Percentiles rank a stretch among this genome's conserved stretches.
These are phyloP conservation scores for Quercus cerris DNA, from an alignment of 306 rosid genomes.

Conservation along the genomic window DNA sequence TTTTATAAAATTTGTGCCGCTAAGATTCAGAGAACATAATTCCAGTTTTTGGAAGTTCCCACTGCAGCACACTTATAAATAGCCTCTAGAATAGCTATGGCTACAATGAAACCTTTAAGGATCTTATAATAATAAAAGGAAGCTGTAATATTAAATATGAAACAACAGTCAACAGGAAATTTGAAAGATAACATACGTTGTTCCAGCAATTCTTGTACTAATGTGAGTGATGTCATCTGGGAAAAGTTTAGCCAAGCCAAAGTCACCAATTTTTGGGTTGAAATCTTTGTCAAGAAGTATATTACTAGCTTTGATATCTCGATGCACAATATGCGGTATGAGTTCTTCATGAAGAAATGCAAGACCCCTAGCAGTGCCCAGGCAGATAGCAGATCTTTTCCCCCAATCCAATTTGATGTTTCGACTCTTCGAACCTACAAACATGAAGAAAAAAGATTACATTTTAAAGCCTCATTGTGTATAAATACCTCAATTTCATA, in stretches of 20 bases:
- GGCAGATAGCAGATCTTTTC: slow-evolving; percentile 73
- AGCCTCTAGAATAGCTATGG: not conserved
- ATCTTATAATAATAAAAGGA: not conserved
- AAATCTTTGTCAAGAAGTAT: slow-evolving; percentile 72
- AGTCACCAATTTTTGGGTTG: slow-evolving; percentile 92
- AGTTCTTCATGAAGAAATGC: slow-evolving; percentile 91
- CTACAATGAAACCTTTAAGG: not conserved
- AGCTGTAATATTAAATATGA: slow-evolving; percentile 11
- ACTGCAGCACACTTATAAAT: not conserved
- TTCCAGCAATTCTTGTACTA: slow-evolving; percentile 97
- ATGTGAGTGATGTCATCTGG: slow-evolving; percentile 93
- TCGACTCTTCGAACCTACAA: slow-evolving; percentile 44
- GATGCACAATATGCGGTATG: slow-evolving; percentile 78
- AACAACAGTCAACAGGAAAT: slow-evolving; percentile 24
- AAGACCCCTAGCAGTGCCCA: slow-evolving; percentile 78
- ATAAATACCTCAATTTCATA: slow-evolving; percentile 9
- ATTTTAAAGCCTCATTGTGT: not conserved
- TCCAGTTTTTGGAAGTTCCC: not conserved
- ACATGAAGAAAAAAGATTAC: slow-evolving; percentile 10
- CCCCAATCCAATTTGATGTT: slow-evolving; percentile 63
- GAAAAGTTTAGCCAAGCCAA: slow-evolving; percentile 93
- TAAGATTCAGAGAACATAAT: not conserved
- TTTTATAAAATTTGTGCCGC: not conserved
- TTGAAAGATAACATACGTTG: slow-evolving; percentile 66
- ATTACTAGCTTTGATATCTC: slow-evolving; percentile 97